Evolutionary conservation across 805 yeast species (phyloP).

Genomic region (Sungouiella thailandica): DNA sequence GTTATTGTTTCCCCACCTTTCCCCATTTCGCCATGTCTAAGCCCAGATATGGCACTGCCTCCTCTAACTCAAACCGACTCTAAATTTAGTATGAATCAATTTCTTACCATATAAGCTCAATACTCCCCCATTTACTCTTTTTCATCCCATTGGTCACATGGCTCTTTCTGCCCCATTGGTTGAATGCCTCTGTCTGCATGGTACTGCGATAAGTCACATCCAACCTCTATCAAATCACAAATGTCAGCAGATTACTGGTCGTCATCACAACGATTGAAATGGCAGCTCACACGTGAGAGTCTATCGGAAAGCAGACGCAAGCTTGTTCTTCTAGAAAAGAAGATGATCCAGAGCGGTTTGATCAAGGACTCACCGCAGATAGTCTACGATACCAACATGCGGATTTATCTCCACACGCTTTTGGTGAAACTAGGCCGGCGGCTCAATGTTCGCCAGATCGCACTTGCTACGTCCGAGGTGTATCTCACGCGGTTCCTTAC

Average conservation of each 20-base stretch:
- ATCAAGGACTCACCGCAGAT: slow-evolving; percentile 42
- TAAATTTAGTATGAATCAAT: too few species aligned
- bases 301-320: slow-evolving; percentile 45
- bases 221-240: slow-evolving; percentile 8
- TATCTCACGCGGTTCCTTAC: slow-evolving; percentile 76
- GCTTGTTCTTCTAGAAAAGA: slow-evolving; percentile 34
- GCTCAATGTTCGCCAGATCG: slow-evolving; percentile 73
- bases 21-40: too few species aligned
- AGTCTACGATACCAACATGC: slow-evolving; percentile 53
- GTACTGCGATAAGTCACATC: neutral
- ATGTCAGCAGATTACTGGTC: slow-evolving; percentile 88
- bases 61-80: too few species aligned
- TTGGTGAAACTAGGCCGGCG: slow-evolving; percentile 75
- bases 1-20: too few species aligned
- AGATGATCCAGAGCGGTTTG: slow-evolving; percentile 40
- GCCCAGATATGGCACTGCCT: too few species aligned
- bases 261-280: slow-evolving; percentile 71
- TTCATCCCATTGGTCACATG: too few species aligned
- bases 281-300: slow-evolving; percentile 73
- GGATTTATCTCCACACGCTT: slow-evolving; percentile 75
- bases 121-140: too few species aligned
- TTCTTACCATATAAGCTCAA: too few species aligned
- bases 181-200: neutral
- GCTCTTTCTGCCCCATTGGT: neutral
- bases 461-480: slow-evolving; percentile 84